A percentile compares a stretch with the other conserved stretches of the same genome.
phyloP scores from a whole-genome alignment of 345 rosid species.

The Eucalyptus dawsonii region DNA sequence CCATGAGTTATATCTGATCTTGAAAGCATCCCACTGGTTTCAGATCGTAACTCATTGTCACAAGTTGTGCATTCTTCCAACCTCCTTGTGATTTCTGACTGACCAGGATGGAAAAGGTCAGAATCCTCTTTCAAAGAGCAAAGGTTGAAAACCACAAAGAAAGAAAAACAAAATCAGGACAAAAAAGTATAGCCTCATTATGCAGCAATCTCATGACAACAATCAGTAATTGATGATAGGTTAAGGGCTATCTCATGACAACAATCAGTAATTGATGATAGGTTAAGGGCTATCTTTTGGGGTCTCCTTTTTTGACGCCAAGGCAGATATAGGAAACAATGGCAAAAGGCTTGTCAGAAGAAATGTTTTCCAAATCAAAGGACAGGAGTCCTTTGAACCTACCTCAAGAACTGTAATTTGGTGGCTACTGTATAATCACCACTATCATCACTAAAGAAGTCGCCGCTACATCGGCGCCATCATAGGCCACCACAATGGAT shows the following conservation, averaged over 20 bases:
- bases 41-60: constrained; percentile 26
- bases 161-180: neutral
- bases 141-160: neutral
- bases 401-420: neutral
- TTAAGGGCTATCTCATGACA: neutral
- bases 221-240: neutral
- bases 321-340: neutral
- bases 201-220: neutral
- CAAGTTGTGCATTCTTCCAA: constrained; percentile 38
- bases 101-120: constrained; percentile 72
- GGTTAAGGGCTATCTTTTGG: neutral
- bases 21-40: constrained; percentile 49
- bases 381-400: neutral
- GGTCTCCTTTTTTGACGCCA: neutral
- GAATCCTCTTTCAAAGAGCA: constrained; percentile 7
- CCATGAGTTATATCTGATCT: constrained; percentile 73
- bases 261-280: neutral
- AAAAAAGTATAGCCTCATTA: neutral
- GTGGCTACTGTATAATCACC: neutral
- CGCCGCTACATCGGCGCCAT: neutral
- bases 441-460: neutral
- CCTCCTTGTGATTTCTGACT: constrained; percentile 91
- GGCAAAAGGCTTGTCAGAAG: neutral
- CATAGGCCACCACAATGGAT: neutral
- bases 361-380: neutral